Conservation (phyloP, 1,139 yeast genomes). For the Suhomyces terraborum region DNA sequence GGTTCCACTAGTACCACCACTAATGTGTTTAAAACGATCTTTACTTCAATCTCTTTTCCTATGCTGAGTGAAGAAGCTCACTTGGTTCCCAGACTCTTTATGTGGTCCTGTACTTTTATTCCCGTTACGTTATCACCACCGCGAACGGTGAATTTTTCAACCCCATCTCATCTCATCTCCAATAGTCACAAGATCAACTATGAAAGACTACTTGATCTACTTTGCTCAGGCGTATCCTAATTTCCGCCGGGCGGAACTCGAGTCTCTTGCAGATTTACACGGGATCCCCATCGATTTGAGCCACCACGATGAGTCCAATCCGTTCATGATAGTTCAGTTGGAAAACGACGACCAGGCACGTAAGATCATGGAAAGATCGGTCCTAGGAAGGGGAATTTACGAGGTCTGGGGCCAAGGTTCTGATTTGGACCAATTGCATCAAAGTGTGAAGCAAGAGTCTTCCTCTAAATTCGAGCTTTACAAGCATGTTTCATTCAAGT, state of each 20-base stretch:
- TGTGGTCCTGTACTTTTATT: too few species aligned
- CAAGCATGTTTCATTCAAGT: slow-evolving; percentile 63
- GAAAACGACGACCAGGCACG: slow-evolving; percentile 67
- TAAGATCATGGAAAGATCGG: slow-evolving; percentile 63
- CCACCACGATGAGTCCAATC: slow-evolving; percentile 58
- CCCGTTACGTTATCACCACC: too few species aligned
- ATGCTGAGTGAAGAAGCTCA: too few species aligned
- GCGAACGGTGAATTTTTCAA: slow-evolving; percentile 1
- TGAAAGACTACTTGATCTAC: slow-evolving; percentile 68
- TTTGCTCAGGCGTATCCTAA: slow-evolving; percentile 83
- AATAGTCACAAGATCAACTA: slow-evolving; percentile 18
- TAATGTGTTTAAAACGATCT: too few species aligned
- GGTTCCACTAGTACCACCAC: too few species aligned
- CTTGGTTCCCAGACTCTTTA: too few species aligned
- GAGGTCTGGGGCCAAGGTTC: slow-evolving; percentile 82
- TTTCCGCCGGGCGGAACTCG: slow-evolving; percentile 81
- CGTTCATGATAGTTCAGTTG: slow-evolving; percentile 71
- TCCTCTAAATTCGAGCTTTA: slow-evolving; percentile 33
- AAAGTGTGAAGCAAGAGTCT: slow-evolving; percentile 42
- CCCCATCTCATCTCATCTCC: slow-evolving; percentile 2
- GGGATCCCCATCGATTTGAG: slow-evolving; percentile 60
- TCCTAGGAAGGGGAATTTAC: slow-evolving; percentile 74
- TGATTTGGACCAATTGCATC: slow-evolving; percentile 59
- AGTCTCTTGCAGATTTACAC: slow-evolving; percentile 72
- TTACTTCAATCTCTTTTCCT: too few species aligned